Evolutionary conservation across 257 asterid species (phyloP), one percentile per base, ranked within the genome.

Genomic region (Agastache rugosa): DNA sequence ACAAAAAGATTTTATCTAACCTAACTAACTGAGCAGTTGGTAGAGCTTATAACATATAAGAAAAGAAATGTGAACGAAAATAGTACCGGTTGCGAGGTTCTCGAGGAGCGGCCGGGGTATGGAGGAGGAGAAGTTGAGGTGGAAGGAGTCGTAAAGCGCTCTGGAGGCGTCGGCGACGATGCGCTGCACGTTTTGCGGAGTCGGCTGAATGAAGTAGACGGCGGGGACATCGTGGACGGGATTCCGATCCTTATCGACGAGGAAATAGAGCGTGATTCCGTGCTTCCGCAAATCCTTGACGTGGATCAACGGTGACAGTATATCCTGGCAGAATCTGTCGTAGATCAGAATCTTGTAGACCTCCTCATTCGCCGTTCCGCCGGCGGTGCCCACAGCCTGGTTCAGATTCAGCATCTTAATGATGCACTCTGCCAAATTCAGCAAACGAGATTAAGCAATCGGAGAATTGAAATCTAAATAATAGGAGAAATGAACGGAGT

Each of bases 191-290:
- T 95, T 95, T 15, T 72, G 61, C 3, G 84, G 93, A 16, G 96
- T 92, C 6, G 99, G 87, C 81, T 82, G 97, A 71, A 95, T 89
- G 74, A 95, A 95, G 78, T 95, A 95, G 54, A 95, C 88, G 73
- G 97, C 98, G 29, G 99, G 99, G 67, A 90, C 99, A 74, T 91
- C 99, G 85, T 83, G 89, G 69, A 95, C 96, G 31, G 99, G 96
- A 48, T 95, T 90, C 37, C 98, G 98, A 80, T 88, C 98, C 93
- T 95, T 95, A 81, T 95, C 97, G 41, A 95, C 80, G 76, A 92
- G 96, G 85, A 92, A 92, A 83, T 90, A 92, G 37, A 92, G 93
- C 47, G 99, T 92, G 80, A 95, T 91, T 67, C 99, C 98, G 75
- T 95, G 99, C 83, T 90, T 90, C 23, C 99, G 98, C 74, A 95